Conservation (phyloP, 2,329 filamentous ascomycete genomes). For the Colletotrichum endophyticum region DNA sequence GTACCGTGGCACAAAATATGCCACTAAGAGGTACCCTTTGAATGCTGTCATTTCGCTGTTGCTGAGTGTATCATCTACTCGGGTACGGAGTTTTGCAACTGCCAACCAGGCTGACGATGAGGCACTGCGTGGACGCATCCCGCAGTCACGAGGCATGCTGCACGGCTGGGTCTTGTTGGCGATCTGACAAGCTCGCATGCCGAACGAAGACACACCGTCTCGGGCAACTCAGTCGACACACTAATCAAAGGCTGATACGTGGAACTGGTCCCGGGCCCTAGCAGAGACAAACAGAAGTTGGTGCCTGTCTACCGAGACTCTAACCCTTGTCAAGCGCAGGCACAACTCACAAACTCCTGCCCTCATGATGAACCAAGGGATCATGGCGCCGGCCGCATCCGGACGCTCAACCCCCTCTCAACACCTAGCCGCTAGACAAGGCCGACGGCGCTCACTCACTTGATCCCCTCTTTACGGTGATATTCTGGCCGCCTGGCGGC, state of each 20-base stretch:
- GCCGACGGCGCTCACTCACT: neutral
- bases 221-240: neutral
- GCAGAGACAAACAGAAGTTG: neutral
- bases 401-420: neutral
- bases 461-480: neutral
- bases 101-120: neutral
- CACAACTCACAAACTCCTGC: neutral
- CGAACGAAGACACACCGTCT: neutral
- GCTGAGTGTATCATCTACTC: neutral
- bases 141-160: neutral
- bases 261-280: neutral
- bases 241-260: neutral
- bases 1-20: neutral
- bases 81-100: neutral
- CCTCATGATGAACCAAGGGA: neutral
- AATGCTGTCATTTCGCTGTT: constrained; percentile 10
- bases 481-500: neutral
- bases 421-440: neutral
- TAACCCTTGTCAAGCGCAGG: neutral
- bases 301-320: neutral
- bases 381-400: neutral
- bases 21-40: neutral
- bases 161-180: neutral
- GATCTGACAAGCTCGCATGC: neutral
- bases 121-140: neutral